phyloP scores from a whole-genome alignment of 768 basidiomycete genomes.

The Hericium rajendrae region DNA sequence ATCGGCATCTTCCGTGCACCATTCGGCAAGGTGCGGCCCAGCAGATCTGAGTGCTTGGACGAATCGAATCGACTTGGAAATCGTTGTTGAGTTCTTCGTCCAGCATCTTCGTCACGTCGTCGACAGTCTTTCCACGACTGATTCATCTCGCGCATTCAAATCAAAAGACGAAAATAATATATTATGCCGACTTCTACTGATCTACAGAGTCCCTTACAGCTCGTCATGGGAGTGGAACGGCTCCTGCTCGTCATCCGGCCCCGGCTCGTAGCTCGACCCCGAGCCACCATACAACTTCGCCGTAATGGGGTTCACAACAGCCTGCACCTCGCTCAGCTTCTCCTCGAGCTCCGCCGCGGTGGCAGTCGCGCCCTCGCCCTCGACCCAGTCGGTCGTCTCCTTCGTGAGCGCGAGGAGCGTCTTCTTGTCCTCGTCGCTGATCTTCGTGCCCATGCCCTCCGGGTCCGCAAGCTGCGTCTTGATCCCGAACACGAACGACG shows the following conservation, averaged over 20 bases:
- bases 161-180: no score
- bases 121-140: no score
- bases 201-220: slow-evolving; percentile 20
- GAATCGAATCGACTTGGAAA: no score
- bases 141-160: no score
- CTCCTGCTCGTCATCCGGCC: slow-evolving; percentile 29
- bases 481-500: slow-evolving; percentile 76
- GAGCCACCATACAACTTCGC: slow-evolving; percentile 28
- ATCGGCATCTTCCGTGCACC: no score
- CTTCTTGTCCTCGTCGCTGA: slow-evolving; percentile 76
- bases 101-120: no score
- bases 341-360: slow-evolving; percentile 86
- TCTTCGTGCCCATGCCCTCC: slow-evolving; percentile 86
- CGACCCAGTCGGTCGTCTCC: slow-evolving; percentile 88
- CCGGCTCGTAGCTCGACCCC: slow-evolving; percentile 14
- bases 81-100: no score
- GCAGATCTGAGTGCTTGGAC: no score
- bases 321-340: slow-evolving; percentile 47
- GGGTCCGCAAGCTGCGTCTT: slow-evolving; percentile 82
- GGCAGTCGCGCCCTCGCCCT: slow-evolving; percentile 69
- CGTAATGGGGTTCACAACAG: slow-evolving; percentile 36
- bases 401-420: slow-evolving; percentile 72
- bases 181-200: no score
- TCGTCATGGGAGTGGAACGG: slow-evolving; percentile 35
- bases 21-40: no score